A percentile compares a stretch with the other conserved stretches of the same genome.
Evolutionary conservation across 148 eudicot species (phyloP).

Genomic region (Chenopodium formosanum): DNA sequence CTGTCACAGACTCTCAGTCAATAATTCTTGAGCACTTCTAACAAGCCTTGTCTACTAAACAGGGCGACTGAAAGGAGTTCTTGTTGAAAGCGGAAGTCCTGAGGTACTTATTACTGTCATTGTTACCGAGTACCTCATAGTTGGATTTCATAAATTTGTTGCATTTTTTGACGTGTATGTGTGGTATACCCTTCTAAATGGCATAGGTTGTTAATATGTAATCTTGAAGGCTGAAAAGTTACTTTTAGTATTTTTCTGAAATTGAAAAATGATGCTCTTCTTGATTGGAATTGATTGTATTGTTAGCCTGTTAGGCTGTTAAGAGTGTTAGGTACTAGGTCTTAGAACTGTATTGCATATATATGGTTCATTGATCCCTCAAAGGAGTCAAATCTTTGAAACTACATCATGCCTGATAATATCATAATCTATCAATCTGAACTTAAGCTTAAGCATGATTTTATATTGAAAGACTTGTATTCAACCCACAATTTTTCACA

Average conservation of each 20-base stretch:
- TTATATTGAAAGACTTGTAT: background rate
- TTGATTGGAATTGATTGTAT: too few relatives aligned
- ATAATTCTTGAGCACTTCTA: constrained; percentile 5
- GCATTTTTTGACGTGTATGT: background rate
- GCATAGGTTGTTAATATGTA: background rate
- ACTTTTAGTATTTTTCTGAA: background rate
- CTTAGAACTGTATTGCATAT: background rate
- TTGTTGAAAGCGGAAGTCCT: constrained; percentile 93
- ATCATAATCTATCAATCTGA: too few relatives aligned
- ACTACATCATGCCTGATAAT: background rate
- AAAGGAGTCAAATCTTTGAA: background rate
- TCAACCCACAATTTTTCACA: background rate
- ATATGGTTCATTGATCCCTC: background rate
- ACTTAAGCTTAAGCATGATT: background rate
- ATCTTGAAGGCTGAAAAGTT: background rate
- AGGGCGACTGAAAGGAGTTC: constrained; percentile 92
- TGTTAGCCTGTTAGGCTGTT: background rate
- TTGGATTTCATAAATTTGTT: background rate
- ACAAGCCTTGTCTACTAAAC: constrained; percentile 16
- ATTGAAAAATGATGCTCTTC: background rate
- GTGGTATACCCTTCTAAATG: background rate
- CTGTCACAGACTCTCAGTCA: background rate
- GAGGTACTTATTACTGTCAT: constrained; percentile 56
- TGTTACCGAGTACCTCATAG: background rate
- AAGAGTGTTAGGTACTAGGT: background rate